phyloP scores from a whole-genome alignment of 139 green algal genomes.

The Edaphochlamys debaryana region DNA sequence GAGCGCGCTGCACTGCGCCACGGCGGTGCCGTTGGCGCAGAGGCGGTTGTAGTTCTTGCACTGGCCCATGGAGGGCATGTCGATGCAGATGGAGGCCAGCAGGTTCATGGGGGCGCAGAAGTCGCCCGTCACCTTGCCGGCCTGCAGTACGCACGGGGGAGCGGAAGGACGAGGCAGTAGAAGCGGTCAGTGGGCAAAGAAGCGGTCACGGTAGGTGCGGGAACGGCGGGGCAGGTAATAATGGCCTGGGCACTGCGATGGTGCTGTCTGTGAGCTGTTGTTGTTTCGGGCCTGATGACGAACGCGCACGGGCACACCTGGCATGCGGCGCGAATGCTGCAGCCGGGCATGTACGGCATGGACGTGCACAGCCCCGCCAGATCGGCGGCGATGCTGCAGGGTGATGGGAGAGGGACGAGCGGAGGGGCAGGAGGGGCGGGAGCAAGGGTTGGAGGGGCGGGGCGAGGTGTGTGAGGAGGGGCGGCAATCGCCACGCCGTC shows the following conservation, averaged over 20 bases:
- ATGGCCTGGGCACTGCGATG: too few relatives aligned
- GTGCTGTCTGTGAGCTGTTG: too few relatives aligned
- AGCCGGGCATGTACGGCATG: conserved; percentile 48
- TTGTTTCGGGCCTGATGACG: too few relatives aligned
- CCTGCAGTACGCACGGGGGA: background rate
- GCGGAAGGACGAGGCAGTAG: too few relatives aligned
- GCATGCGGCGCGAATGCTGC: conserved; percentile 31
- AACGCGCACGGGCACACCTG: conserved; percentile 7
- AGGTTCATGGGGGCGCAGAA: conserved; percentile 25
- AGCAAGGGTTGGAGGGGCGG: too few relatives aligned
- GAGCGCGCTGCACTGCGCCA: conserved; percentile 15
- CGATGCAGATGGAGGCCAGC: conserved; percentile 32
- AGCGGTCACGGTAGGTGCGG: too few relatives aligned
- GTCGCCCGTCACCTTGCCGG: conserved; percentile 6
- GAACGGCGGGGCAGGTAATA: too few relatives aligned
- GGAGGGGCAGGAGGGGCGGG: too few relatives aligned
- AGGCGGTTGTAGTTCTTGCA: conserved; percentile 22
- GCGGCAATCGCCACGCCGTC: too few relatives aligned
- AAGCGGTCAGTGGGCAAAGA: too few relatives aligned
- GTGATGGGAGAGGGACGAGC: too few relatives aligned
- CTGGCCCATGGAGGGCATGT: conserved; percentile 40
- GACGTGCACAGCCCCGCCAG: background rate
- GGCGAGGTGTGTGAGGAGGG: too few relatives aligned
- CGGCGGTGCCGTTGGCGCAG: conserved; percentile 4
- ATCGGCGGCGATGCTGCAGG: conserved; percentile 17